These are phyloP conservation scores for Psilocybe mexicana DNA, from an alignment of 1,284 basidiomycete genomes.

Conservation along the genomic window DNA sequence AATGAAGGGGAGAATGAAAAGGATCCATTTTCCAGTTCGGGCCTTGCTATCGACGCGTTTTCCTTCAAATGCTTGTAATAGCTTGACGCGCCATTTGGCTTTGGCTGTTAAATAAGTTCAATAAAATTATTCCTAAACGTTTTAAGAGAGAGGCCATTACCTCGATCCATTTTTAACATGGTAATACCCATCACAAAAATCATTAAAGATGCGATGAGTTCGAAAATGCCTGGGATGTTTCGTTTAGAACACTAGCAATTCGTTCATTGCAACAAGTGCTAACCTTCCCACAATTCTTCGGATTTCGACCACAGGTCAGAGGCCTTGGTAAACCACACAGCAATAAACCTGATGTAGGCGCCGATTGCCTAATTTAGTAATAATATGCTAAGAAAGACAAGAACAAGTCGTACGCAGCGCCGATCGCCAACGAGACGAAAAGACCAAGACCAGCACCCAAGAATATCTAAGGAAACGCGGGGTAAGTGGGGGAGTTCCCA, in stretches of 20 bases:
- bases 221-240: conserved; percentile 66
- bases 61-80: conserved; percentile 75
- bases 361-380: conserved; percentile 7
- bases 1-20: conserved; percentile 87
- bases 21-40: conserved; percentile 73
- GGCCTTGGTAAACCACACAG: conserved; percentile 81
- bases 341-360: conserved; percentile 55
- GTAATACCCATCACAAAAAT: conserved; percentile 82
- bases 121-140: not conserved
- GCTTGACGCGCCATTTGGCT: conserved; percentile 88
- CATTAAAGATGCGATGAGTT: conserved; percentile 78
- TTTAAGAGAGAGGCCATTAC: conserved; percentile 21
- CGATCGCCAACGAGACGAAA: conserved; percentile 74
- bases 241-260: conserved; percentile 10
- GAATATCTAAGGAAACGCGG: conserved; percentile 60
- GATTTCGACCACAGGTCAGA: conserved; percentile 70
- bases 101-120: conserved; percentile 49
- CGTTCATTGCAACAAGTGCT: not conserved
- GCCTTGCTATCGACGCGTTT: conserved; percentile 46
- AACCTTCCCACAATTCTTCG: conserved; percentile 74
- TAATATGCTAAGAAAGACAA: not conserved
- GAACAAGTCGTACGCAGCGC: conserved; percentile 49
- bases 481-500: not conserved
- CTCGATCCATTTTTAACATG: conserved; percentile 72
- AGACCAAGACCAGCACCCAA: conserved; percentile 77